Evolutionary conservation across 345 rosid genomes (phyloP).

Genomic region (Hibiscus trionum): DNA sequence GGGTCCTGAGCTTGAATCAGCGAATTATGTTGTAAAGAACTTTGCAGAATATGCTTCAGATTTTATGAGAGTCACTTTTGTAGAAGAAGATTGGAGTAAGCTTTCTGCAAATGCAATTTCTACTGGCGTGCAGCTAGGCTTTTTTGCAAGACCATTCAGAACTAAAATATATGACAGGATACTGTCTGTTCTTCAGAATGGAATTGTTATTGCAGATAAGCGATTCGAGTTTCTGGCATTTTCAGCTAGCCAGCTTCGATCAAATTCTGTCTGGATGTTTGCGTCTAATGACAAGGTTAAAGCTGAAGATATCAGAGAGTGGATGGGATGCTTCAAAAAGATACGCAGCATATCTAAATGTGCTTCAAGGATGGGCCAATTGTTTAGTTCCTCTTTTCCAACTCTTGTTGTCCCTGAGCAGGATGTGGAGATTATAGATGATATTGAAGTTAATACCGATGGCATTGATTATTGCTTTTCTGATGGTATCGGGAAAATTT

Average conservation of each 20-base stretch:
- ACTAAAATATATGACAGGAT: constrained; percentile 66
- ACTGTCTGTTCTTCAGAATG: constrained; percentile 62
- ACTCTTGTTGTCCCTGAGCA: constrained; percentile 54
- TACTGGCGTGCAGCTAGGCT: constrained; percentile 50
- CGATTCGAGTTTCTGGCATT: constrained; percentile 83
- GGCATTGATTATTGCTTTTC: constrained; percentile 80
- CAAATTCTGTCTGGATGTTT: constrained; percentile 94
- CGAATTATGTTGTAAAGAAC: constrained; percentile 77
- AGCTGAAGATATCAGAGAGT: constrained; percentile 74
- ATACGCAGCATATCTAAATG: constrained; percentile 75
- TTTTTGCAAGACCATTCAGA: constrained; percentile 57
- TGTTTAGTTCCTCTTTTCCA: constrained; percentile 80
- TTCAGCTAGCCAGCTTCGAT: constrained; percentile 89
- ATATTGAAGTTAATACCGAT: constrained; percentile 59
- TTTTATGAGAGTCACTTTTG: constrained; percentile 81
- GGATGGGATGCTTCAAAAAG: constrained; percentile 94
- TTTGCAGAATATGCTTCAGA: constrained; percentile 71
- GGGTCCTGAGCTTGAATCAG: constrained; percentile 88
- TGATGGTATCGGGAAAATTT: constrained; percentile 92
- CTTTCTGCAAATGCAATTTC: constrained; percentile 64
- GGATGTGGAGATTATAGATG: constrained; percentile 76
- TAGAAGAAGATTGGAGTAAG: constrained; percentile 95
- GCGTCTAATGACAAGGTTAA: constrained; percentile 72
- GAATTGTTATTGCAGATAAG: constrained; percentile 64
- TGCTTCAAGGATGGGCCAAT: constrained; percentile 97